Evolutionary conservation across 495 filamentous ascomycete species (phyloP), one percentile per base, ranked within the genome.

Genomic region (Daldinia vernicosa): DNA sequence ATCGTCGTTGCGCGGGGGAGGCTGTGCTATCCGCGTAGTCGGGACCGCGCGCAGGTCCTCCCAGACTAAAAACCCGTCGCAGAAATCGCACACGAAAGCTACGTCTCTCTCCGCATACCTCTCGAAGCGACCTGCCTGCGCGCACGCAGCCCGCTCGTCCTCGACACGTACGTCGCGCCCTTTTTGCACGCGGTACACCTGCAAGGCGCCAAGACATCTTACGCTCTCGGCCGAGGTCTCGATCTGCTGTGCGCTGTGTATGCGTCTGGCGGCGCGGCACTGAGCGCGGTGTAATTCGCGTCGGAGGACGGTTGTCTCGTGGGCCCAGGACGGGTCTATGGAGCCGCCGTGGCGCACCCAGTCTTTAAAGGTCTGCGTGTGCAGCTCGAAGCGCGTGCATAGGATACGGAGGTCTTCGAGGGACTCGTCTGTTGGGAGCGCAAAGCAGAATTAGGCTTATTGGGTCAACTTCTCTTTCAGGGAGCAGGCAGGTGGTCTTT

Each of bases 51-150:
- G 72, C 57, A 84, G 67, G 65, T 85, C 80, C 30, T 80, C 75
- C 83, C 83, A 85, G 24, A 85, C 75, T 12, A 85, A 65, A 43
- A 78, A 81, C 7, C 83, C 83, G 69, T 84, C 80, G 77, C 83
- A 85, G 64, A 81, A 85, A 69, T 85, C 80, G 69, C 83, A 85
- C 0, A 84, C 77, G 60, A 84, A 85, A 1, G 83, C 82, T 17
- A 80, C 79, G 63, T 84, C 81, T n/a, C 54, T 67, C n/a, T 77
- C 74, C 26, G 72, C 77, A 24, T 83, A 72, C 6, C 80, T 75
- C 74, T 83, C 77, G 57, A 85, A 84, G 12, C 72, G 63, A 6
- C 82, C 82, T 6, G 82, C 72, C 4, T 70, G 65, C 26, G 82
- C 81, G 69, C 82, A 84, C 9, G 80, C 77, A 1, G 77, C 65